phyloP scores from a whole-genome alignment of 192 early-diverging fungal genomes.

The Mortierella hygrophila region DNA sequence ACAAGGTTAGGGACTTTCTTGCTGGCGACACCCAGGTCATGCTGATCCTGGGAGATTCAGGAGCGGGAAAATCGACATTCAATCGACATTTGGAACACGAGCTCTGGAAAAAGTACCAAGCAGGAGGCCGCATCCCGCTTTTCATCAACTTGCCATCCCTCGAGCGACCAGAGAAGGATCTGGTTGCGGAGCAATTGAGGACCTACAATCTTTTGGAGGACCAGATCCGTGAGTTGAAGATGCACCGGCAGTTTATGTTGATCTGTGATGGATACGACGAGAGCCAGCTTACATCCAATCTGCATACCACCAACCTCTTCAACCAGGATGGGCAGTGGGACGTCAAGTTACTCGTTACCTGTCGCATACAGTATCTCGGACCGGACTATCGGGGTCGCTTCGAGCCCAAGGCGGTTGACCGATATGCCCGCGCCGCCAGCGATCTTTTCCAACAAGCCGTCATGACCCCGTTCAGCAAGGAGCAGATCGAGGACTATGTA shows the following conservation, averaged over 20 bases:
- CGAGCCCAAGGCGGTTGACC: neutral
- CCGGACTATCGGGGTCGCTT: neutral
- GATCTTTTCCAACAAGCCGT: neutral
- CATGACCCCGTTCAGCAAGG: neutral
- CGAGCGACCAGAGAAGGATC: neutral
- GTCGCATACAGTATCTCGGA: neutral
- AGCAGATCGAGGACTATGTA: neutral
- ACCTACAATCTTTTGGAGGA: neutral
- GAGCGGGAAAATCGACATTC: neutral
- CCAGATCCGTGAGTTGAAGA: neutral
- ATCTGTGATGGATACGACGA: slow-evolving; percentile 9
- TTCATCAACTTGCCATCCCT: neutral
- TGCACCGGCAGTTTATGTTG: neutral
- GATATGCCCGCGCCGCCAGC: too few species aligned
- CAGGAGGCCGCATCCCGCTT: neutral
- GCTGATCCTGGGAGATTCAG: neutral
- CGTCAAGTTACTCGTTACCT: neutral
- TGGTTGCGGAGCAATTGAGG: neutral
- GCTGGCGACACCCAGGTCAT: neutral
- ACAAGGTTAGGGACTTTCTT: neutral
- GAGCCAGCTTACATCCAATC: neutral
- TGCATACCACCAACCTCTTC: neutral
- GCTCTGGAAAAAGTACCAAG: neutral
- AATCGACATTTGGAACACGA: neutral
- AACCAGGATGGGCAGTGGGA: neutral